A percentile compares a stretch with the other conserved stretches of the same genome.
These are phyloP conservation scores for Prunus mongolica DNA, from an alignment of 306 rosid species.

Conservation along the genomic window DNA sequence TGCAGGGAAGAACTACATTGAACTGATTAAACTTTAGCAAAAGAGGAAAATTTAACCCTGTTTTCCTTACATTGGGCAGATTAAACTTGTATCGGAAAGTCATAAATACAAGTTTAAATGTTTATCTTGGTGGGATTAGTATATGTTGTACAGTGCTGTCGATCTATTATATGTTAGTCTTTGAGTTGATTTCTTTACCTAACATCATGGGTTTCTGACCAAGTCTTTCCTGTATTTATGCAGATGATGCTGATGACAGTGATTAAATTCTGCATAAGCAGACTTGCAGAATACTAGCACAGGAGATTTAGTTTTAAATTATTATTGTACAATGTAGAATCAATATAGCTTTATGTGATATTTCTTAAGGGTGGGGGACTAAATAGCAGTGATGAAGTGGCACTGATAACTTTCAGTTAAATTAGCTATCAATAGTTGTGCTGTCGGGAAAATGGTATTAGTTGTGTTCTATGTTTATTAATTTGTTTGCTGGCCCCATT, in stretches of 20 bases:
- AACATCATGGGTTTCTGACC: not conserved
- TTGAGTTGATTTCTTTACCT: not conserved
- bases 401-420: not conserved
- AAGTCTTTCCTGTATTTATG: not conserved
- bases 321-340: slow-evolving; percentile 14
- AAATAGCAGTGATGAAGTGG: not conserved
- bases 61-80: not conserved
- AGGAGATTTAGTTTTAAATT: not conserved
- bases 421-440: not conserved
- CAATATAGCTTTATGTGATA: slow-evolving; percentile 3
- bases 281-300: not conserved
- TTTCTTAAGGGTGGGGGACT: not conserved
- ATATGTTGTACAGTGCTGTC: not conserved
- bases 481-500: not conserved
- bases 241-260: slow-evolving; percentile 14
- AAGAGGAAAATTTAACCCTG: not conserved
- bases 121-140: not conserved
- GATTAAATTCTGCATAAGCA: not conserved
- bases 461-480: not conserved
- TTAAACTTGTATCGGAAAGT: not conserved
- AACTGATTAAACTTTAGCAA: not conserved
- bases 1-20: no score
- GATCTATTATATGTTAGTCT: not conserved
- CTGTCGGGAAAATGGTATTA: not conserved
- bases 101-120: not conserved